Conservation (phyloP, 164 flowering plant genomes). For the Vitis riparia region DNA sequence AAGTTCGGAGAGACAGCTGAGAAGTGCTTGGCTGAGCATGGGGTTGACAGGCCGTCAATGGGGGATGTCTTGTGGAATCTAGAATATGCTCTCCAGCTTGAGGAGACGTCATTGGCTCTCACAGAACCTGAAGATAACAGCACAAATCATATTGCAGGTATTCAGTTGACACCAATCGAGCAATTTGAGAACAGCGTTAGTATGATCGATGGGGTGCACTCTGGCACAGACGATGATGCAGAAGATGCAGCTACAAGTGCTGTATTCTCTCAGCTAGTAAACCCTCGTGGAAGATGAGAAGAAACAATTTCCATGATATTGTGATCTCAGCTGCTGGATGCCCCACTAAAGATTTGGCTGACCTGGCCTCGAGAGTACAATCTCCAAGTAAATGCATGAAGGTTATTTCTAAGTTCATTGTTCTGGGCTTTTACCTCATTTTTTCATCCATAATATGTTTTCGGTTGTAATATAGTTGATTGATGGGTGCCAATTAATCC, state of each 20-base stretch:
- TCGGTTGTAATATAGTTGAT: slow-evolving; percentile 26
- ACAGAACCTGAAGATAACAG: slow-evolving; percentile 86
- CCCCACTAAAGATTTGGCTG: slow-evolving; percentile 3
- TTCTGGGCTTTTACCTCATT: slow-evolving; percentile 13
- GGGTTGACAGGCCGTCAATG: slow-evolving; percentile 91
- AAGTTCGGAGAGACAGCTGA: slow-evolving; percentile 92
- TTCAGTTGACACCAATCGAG: slow-evolving; percentile 54
- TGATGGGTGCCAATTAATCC: slow-evolving; percentile 20
- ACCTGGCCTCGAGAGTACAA: slow-evolving; percentile 6
- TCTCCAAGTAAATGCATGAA: slow-evolving; percentile 7
- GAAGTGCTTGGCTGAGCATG: slow-evolving; percentile 87
- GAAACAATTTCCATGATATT: background rate
- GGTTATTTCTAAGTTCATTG: slow-evolving; percentile 10
- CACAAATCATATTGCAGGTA: slow-evolving; percentile 76
- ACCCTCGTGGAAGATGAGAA: slow-evolving; percentile 88
- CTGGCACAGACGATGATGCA: slow-evolving; percentile 75
- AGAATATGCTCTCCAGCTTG: slow-evolving; percentile 91
- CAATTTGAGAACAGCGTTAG: slow-evolving; percentile 76
- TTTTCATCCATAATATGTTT: slow-evolving; percentile 17
- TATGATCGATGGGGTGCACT: slow-evolving; percentile 54
- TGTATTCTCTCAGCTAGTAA: slow-evolving; percentile 91
- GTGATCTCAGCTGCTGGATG: slow-evolving; percentile 3
- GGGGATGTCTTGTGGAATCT: slow-evolving; percentile 96
- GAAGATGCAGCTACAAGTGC: slow-evolving; percentile 90
- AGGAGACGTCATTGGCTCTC: slow-evolving; percentile 74